Percentiles rank a stretch among this genome's conserved stretches.
phyloP scores from a whole-genome alignment of 257 asterid genomes.

The Solanum stenotomum region DNA sequence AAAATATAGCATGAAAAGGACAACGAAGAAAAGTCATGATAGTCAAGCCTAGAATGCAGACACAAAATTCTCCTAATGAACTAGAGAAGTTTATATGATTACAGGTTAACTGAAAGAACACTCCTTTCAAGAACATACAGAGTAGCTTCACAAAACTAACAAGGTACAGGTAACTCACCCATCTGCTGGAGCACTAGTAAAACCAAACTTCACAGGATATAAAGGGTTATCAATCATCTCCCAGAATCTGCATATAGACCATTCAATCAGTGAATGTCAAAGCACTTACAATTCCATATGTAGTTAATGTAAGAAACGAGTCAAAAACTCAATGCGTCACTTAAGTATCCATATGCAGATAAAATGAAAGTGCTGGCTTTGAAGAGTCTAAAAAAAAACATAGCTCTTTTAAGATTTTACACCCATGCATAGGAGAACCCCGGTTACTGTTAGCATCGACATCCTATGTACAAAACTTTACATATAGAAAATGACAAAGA shows the following conservation, averaged over 20 bases:
- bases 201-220: conserved; percentile 56
- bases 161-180: conserved; percentile 42
- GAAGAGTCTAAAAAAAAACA: not conserved
- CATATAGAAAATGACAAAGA: not conserved
- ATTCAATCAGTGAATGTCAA: not conserved
- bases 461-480: not conserved
- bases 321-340: not conserved
- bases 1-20: not conserved
- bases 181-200: conserved; percentile 56
- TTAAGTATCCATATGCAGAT: not conserved
- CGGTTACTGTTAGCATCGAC: not conserved
- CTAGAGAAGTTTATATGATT: not conserved
- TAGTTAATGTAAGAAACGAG: not conserved
- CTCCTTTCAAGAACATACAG: not conserved
- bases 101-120: no score
- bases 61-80: not conserved
- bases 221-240: conserved; percentile 53
- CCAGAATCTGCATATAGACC: conserved; percentile 66
- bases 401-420: not conserved
- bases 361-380: not conserved
- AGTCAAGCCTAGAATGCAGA: not conserved
- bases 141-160: not conserved
- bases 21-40: not conserved
- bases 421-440: not conserved
- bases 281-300: not conserved